Evolutionary conservation across 2,329 filamentous ascomycete species (phyloP).

Genomic region (Fusarium ambrosium): DNA sequence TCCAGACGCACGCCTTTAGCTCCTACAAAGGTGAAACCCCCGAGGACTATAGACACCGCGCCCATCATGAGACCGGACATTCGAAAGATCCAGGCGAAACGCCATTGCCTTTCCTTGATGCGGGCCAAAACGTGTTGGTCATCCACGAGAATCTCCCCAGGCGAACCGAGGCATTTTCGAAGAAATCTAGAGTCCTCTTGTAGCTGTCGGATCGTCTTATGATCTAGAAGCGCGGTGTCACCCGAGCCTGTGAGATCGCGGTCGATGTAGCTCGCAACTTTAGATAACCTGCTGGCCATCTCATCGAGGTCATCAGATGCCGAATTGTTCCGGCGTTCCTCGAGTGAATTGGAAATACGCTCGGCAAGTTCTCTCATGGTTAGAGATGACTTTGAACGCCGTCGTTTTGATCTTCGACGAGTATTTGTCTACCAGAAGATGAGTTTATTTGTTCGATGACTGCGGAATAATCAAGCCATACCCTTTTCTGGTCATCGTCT

Average conservation of each 20-base stretch:
- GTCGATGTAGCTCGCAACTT: neutral
- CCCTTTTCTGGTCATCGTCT: neutral
- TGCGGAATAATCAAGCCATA: neutral
- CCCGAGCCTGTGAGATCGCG: neutral
- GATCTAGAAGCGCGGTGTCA: neutral
- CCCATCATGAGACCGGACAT: neutral
- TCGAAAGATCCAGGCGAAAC: neutral
- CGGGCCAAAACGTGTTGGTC: neutral
- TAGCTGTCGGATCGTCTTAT: neutral
- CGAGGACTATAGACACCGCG: neutral
- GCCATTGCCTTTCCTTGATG: neutral
- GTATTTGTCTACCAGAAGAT: neutral
- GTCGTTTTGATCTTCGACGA: neutral
- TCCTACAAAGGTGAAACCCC: neutral
- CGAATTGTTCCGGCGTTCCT: neutral
- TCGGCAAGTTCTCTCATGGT: neutral
- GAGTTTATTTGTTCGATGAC: neutral
- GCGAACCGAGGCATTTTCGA: neutral
- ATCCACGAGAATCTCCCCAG: neutral
- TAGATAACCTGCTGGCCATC: neutral
- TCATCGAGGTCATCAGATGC: neutral
- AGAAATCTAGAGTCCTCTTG: neutral
- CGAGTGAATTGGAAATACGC: neutral
- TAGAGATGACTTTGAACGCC: neutral
- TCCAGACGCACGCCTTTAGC: neutral